Percentiles rank a stretch among this genome's conserved stretches.
Evolutionary conservation across 768 basidiomycete genomes (phyloP).

Genomic region (Tylopilus vinaceipallidus): DNA sequence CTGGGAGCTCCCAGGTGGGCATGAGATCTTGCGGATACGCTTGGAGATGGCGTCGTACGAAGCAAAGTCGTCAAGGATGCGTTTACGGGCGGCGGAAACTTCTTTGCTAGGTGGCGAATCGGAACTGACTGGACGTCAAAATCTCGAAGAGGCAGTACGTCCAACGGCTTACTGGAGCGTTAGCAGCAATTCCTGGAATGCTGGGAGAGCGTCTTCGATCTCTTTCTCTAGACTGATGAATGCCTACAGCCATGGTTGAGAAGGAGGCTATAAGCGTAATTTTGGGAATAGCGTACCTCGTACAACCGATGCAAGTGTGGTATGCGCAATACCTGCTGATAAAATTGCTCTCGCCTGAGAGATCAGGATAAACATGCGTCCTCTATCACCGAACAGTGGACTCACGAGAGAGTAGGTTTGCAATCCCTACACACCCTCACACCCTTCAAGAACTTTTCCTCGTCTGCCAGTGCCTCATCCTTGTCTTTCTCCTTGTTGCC

Average conservation of each 20-base stretch:
- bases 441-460: constrained; percentile 85
- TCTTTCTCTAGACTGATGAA: constrained; percentile 80
- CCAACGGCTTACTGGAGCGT: constrained; percentile 51
- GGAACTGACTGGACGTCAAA: constrained; percentile 21
- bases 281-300: constrained; percentile 43
- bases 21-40: constrained; percentile 73
- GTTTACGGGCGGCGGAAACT: constrained; percentile 70
- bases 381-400: too few species aligned
- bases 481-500: constrained; percentile 36
- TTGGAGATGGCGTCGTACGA: constrained; percentile 90
- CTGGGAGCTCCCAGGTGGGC: constrained; percentile 67
- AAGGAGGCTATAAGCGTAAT: not conserved
- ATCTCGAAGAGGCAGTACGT: constrained; percentile 11
- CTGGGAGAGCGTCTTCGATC: constrained; percentile 83
- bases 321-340: constrained; percentile 54
- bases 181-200: constrained; percentile 83
- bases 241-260: constrained; percentile 39
- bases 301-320: constrained; percentile 71
- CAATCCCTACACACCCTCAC: constrained; percentile 87
- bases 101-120: constrained; percentile 61
- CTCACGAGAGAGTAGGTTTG: constrained; percentile 75
- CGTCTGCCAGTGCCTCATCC: constrained; percentile 46
- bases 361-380: too few species aligned
- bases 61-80: constrained; percentile 79
- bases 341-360: constrained; percentile 75